Base-by-base conservation (phyloP, 768 basidiomycete genomes). In the Mycena filopes region DNA sequence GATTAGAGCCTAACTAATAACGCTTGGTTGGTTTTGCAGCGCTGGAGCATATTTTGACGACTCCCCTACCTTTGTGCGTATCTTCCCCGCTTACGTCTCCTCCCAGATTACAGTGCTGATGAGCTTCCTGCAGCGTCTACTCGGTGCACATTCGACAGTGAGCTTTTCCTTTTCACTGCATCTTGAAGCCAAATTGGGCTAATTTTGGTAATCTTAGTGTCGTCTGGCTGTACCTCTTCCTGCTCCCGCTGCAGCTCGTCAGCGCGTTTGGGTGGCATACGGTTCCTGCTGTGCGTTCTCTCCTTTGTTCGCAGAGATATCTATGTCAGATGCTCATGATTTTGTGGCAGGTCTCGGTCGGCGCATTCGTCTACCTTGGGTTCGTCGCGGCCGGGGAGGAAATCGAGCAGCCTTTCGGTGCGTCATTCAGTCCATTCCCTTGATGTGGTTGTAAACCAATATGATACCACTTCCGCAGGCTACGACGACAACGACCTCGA, bases 351-450 rank as follows among this genome's bases (percentile, higher is more conserved):
- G 87, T 89, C 5, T 80, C 81, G 10, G 82, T 91, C 29, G 89
- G 89, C 1, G 78, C 88, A 0, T 90, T 90, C 74, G 88, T 90
- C 48, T 92, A 90, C 73, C 82, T 92, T 18, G 90, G 89, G 25
- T 90, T 92, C 74, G 71, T 93, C 23, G 89, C 90, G 6, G 88
- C 90, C 1, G 90, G 87, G n/a, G 87, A 89, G 70, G 89, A 89
- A 71, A 89, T 89, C 40, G 88, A 89, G 71, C 88, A 89, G 73
- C 88, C 88, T 0, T 89, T 89, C 70, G 88, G 86, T 86, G 53
- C 20, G 84, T 72, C 43, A 26, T 25, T 33, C 31, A 33, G 5
- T 33, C 31, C 31, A 6, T 33, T 33, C 12, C 31, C 31, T 33
- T 12, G 31, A 33, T 6, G 5, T 6, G 31, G 31, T 12, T 33